Evolutionary conservation across 2,329 filamentous ascomycete genomes (phyloP), one percentile per base, ranked within the genome.

Genomic region (Colletotrichum lini): DNA sequence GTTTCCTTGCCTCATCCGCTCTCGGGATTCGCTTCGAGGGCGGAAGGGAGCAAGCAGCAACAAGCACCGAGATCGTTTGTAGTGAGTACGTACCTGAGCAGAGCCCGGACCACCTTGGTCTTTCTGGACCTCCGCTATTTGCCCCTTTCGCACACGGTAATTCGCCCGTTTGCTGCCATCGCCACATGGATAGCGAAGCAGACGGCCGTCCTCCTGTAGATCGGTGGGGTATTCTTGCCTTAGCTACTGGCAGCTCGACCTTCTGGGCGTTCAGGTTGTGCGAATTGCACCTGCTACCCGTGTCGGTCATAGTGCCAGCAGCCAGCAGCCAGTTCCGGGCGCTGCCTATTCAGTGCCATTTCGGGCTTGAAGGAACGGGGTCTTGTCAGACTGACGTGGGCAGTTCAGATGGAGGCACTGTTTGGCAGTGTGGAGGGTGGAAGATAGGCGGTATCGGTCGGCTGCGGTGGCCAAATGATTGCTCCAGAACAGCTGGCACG

Each of bases 221-320:
- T 72, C 70, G 42, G 67, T 72, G 70, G 70, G 66, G 65, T 61
- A 40, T 49, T 40, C 58, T 68, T 52, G 59, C 65, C 58, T 68
- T 58, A 69, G 65, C 65, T 58, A 47, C 54, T 56, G 42, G 57
- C 52, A 62, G 57, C 50, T 66, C 57, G 47, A 47, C 40, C 35
- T 57, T 62, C 52, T 61, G 50, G 50, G 58, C 26, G 38, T 26
- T 47, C 40, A 52, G 68, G 44, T 64, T 62, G 68, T 54, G 54
- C 56, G 49, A 60, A 67, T 49, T 15, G 9, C 9, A 35, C 30
- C 47, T 47, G 38, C 52, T 23, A 10, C 50, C 64, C 50, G 50
- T 40, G 54, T 62, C 50, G 64, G 64, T 18, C 44, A 61, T 57
- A 52, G 49, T n/a, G 16, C 4, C 18, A 59, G 23, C 23, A 58